Evolutionary conservation across 257 asterid species (phyloP), one percentile per base, ranked within the genome.

Genomic region (Fraxinus anomala): DNA sequence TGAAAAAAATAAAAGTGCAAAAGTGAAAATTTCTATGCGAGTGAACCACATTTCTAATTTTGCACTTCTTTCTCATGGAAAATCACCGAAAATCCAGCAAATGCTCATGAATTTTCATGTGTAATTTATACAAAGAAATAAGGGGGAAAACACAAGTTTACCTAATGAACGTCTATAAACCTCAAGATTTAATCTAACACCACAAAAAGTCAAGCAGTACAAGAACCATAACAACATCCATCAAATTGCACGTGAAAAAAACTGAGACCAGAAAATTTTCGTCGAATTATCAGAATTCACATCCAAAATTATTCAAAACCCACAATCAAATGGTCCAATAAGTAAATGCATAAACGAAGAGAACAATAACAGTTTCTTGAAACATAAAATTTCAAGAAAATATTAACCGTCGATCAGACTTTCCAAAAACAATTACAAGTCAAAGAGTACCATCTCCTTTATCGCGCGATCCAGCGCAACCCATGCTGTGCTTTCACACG

Each of bases 381-480:
- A 47, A 4, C 56, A 47, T 47, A 47, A 47, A 47, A 47, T 47
- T 47, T 16, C 56, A 47, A 47, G 56, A 47, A 42, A 13, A 47
- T 14, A 47, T 42, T 42, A 42, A 42, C 51, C 51, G 13, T 42
- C 17, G 17, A 42, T 42, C 51, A 11, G 51, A 11, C 51, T 42
- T 42, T 42, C 51, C 12, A 42, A 42, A 12, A 3, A 42, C 4
- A 42, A 12, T 42, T 12, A 33, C 65, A 56, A 77, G 61, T 30
- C 21, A 67, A 83, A 73, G 37, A 39, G 21, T 84, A 88, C 92
- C 92, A 71, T 86, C 87, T 4, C 65, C 76, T 78, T 88, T 88
- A 67, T 84, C 86, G 30, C 90, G 90, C 85, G 90, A 88, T 86
- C 92, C 92, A 82, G 90, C 89, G 82, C 92, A 88, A 56, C 92